Evolutionary conservation across 2,329 filamentous ascomycete species (phyloP).

Genomic region (Alternaria sp.): DNA sequence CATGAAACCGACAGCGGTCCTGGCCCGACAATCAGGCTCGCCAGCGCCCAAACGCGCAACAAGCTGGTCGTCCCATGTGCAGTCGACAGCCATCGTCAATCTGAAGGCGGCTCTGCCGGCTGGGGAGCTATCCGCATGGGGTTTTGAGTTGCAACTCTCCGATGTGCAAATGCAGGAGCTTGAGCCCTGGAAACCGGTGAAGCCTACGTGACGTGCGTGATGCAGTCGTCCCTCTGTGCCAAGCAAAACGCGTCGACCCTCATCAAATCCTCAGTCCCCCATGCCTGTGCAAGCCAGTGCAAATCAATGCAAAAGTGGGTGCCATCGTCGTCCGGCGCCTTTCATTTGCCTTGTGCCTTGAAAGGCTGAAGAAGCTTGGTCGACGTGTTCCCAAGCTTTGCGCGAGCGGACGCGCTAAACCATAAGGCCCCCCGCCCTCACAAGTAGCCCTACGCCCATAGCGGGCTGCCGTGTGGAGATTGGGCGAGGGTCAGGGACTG

Average conservation of each 20-base stretch:
- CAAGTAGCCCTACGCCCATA: constrained; percentile 33
- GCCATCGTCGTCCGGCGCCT: constrained; percentile 10
- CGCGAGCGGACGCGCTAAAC: constrained; percentile 27
- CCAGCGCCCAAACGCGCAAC: constrained; percentile 28
- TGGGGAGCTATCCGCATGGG: constrained; percentile 17
- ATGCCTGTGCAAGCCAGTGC: constrained; percentile 7
- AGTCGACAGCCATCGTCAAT: constrained; percentile 23
- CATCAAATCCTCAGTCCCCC: constrained; percentile 17
- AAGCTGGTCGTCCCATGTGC: constrained; percentile 22
- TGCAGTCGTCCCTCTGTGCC: constrained; percentile 20
- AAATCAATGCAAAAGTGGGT: constrained; percentile 17
- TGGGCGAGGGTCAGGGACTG: constrained; percentile 29
- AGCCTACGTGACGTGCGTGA: constrained; percentile 22
- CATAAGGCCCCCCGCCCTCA: constrained; percentile 39
- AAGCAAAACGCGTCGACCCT: constrained; percentile 21
- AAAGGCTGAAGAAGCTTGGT: constrained; percentile 39
- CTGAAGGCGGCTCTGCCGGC: constrained; percentile 35
- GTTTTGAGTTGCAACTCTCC: constrained; percentile 4
- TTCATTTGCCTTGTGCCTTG: constrained; percentile 24
- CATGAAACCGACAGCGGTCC: constrained; percentile 26
- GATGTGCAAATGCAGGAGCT: constrained; percentile 22
- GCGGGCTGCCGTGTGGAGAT: constrained; percentile 49
- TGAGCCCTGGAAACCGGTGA: constrained; percentile 25
- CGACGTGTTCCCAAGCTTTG: constrained; percentile 44
- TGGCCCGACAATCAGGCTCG: constrained; percentile 29